phyloP scores from a whole-genome alignment of 306 rosid genomes.

The Vachellia collinsii region DNA sequence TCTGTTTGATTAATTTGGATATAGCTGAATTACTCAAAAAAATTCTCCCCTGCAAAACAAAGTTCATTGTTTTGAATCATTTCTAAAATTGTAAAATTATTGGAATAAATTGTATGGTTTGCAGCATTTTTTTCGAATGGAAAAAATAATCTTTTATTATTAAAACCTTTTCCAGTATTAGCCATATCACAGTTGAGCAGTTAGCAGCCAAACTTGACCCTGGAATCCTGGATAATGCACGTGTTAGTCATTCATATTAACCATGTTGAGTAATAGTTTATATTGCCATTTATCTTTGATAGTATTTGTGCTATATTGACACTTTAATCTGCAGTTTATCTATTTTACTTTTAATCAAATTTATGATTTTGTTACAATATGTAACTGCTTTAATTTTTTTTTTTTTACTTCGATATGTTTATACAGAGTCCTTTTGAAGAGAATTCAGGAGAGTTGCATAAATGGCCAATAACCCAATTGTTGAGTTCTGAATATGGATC shows the following conservation, averaged over 20 bases:
- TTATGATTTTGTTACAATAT: constrained; percentile 19
- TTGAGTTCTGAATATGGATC: constrained; percentile 52
- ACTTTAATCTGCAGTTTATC: constrained; percentile 15
- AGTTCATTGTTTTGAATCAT: constrained; percentile 11
- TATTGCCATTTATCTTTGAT: constrained; percentile 32
- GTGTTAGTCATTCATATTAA: neutral
- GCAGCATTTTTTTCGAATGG: neutral
- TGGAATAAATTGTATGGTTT: neutral
- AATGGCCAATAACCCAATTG: constrained; percentile 51
- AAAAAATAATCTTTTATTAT: neutral
- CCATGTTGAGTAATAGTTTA: neutral
- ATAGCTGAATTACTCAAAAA: neutral
- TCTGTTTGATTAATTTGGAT: constrained; percentile 7
- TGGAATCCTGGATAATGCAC: neutral
- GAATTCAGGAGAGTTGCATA: constrained; percentile 48
- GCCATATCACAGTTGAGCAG: constrained; percentile 6
- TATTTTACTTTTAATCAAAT: constrained; percentile 10
- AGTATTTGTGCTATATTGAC: constrained; percentile 21
- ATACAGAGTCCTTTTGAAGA: constrained; percentile 67
- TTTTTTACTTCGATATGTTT: constrained; percentile 9
- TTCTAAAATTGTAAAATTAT: constrained; percentile 28
- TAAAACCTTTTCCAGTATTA: constrained; percentile 23
- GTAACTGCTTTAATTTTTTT: constrained; percentile 31
- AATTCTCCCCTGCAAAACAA: neutral
- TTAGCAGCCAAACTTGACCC: constrained; percentile 9